Base-by-base conservation (phyloP, 139 green algal species). In the Chlamydomonas eustigma region DNA sequence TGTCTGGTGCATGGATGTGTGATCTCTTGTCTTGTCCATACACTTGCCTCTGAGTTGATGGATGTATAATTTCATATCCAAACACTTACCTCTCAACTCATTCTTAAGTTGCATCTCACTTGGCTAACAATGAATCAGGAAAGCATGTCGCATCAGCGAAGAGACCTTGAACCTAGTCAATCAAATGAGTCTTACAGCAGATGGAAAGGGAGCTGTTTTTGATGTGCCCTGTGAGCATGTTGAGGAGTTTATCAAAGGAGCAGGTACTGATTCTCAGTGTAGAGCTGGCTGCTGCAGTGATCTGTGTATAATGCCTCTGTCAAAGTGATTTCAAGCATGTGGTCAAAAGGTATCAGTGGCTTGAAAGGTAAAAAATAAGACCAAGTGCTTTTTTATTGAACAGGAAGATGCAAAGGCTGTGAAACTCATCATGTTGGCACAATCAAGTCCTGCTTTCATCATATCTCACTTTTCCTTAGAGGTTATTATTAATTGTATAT, bases 141-240 rank as follows among this genome's bases (percentile, higher is more conserved):
- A 39, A 4, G 65, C 34, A 12, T 72, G 65, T 34, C 65, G 65
- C 31, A 6, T 72, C 3, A 34, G 44, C 4, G 18, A 72, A 34
- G 18, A 44, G 12, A 44, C 28, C 33, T 34, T 72, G 28, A 31
- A 39, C 5, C 4, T 31, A 12, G 65, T 72, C 4, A 72, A 72
- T 6, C 22, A 8, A 3, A 72, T 72, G 65, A 6, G 3, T 33
- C 33, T 72, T 6, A 72, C 65, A 25, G 65, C 65, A 12, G 65
- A 72, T 34, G 32, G 33, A 33, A 72, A 72, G 65, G 65, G 65
- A 18, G 65, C 65, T 12, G 65, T 72, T 33, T 72, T 72, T 39
- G 65, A 72, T 22, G 65, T 39, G 5, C 65, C 65, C 65, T 50
- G 8, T 6, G 65, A 39, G 65, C 65, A 72, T n/a, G 65, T 39